Conservation (phyloP, 371 early-diverging fungal species). For the Rhizopus sp. region DNA sequence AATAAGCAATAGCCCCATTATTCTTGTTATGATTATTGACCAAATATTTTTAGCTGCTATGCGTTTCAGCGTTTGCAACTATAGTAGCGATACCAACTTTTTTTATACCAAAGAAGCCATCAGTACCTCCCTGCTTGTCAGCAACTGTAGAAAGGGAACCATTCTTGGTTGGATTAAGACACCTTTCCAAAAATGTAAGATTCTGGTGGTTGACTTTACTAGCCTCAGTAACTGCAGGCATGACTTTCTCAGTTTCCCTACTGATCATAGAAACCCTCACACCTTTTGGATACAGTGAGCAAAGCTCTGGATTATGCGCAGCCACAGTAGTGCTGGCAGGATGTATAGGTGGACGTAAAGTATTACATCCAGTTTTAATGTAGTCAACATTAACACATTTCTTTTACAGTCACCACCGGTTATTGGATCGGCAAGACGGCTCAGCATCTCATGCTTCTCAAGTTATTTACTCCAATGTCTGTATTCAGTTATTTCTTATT, state of each 20-base stretch:
- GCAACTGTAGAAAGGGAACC: slow-evolving; percentile 24
- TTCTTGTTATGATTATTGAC: neutral
- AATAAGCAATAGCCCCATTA: no score
- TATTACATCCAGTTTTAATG: neutral
- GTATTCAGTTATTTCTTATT: slow-evolving; percentile 32
- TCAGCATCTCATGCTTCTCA: slow-evolving; percentile 40
- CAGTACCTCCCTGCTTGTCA: slow-evolving; percentile 28
- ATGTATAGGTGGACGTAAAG: slow-evolving; percentile 25
- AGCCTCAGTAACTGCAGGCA: slow-evolving; percentile 29
- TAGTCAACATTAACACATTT: slow-evolving; percentile 15
- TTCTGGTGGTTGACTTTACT: slow-evolving; percentile 31
- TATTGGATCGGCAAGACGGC: slow-evolving; percentile 38
- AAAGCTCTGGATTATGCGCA: slow-evolving; percentile 33
- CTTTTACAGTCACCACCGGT: slow-evolving; percentile 24
- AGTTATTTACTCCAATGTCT: slow-evolving; percentile 36
- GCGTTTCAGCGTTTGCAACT: slow-evolving; percentile 28
- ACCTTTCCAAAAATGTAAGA: slow-evolving; percentile 19
- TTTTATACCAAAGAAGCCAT: slow-evolving; percentile 36
- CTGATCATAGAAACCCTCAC: slow-evolving; percentile 33
- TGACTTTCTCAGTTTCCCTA: slow-evolving; percentile 31
- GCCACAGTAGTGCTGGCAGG: slow-evolving; percentile 26
- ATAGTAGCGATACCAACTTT: slow-evolving; percentile 27
- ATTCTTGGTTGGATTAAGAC: slow-evolving; percentile 25
- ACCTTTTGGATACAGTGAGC: slow-evolving; percentile 42
- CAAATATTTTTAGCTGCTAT: slow-evolving; percentile 8